Conservation (phyloP, 345 rosid species). For the Syzygium aqueum region DNA sequence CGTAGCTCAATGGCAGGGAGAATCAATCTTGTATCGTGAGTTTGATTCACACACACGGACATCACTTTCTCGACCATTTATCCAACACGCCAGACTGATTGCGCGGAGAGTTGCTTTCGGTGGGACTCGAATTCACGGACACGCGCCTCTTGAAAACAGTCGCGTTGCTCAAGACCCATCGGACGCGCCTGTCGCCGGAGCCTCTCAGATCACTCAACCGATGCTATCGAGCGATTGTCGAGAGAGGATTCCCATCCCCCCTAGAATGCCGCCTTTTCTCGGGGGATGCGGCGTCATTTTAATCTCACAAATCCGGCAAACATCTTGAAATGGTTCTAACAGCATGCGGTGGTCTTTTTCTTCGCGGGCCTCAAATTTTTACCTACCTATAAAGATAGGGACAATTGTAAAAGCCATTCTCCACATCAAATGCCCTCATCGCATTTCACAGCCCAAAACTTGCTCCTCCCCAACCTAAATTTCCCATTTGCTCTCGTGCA, state of each 20-base stretch:
- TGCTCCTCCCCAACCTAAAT: background rate
- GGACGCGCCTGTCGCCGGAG: background rate
- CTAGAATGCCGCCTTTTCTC: background rate
- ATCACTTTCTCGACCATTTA: background rate
- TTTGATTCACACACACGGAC: background rate
- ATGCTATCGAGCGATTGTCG: background rate
- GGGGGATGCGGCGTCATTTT: background rate
- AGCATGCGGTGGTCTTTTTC: background rate
- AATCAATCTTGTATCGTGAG: background rate
- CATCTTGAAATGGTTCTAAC: background rate
- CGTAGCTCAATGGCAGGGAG: background rate
- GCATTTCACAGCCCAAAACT: background rate
- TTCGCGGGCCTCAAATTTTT: background rate
- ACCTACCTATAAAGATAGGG: background rate
- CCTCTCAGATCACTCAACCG: background rate
- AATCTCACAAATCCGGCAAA: background rate
- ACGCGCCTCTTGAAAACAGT: background rate
- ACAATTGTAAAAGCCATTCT: background rate
- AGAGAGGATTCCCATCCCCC: background rate
- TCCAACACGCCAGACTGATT: background rate
- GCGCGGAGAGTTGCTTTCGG: background rate
- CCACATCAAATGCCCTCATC: background rate
- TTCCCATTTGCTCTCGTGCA: no score
- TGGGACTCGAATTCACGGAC: background rate
- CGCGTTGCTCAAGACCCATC: background rate